phyloP scores from a whole-genome alignment of 2,329 filamentous ascomycete genomes.

The Hortaea werneckii region DNA sequence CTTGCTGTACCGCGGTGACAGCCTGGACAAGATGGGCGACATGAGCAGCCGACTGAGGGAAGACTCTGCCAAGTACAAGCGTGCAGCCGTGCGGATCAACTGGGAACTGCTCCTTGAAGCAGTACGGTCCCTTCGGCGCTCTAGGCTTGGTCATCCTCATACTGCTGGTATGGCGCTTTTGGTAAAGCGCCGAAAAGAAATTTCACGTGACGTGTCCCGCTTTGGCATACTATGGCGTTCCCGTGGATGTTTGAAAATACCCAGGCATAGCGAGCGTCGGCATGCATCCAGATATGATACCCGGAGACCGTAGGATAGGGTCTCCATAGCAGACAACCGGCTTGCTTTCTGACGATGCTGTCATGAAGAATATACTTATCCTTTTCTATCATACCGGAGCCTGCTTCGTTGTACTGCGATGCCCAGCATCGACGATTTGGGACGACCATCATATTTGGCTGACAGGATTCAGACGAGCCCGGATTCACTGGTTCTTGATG shows the following conservation, averaged over 20 bases:
- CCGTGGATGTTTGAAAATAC: neutral
- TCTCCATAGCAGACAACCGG: slow-evolving; percentile 1
- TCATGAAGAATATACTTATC: too few species aligned
- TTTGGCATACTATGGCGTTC: neutral
- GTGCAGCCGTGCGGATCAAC: slow-evolving; percentile 89
- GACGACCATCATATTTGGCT: too few species aligned
- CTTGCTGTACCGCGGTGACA: slow-evolving; percentile 86
- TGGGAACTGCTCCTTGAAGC: slow-evolving; percentile 96
- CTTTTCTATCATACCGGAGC: too few species aligned
- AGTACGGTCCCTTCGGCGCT: slow-evolving; percentile 84
- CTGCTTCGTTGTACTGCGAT: too few species aligned
- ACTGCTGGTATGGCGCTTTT: slow-evolving; percentile 89
- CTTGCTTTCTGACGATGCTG: neutral
- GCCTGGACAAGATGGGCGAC: slow-evolving; percentile 92
- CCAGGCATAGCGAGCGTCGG: slow-evolving; percentile 9
- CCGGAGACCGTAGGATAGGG: slow-evolving; percentile 11
- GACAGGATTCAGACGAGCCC: too few species aligned
- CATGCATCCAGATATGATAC: slow-evolving; percentile 14
- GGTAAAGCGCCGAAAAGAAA: slow-evolving; percentile 37
- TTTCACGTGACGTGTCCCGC: neutral
- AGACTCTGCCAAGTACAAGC: slow-evolving; percentile 88
- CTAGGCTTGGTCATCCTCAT: slow-evolving; percentile 73
- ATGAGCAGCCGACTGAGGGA: slow-evolving; percentile 70
- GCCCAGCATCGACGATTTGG: too few species aligned
- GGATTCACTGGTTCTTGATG: too few species aligned